phyloP scores from a whole-genome alignment of 1,139 yeast species.

The Blastobotrys serpentis region DNA sequence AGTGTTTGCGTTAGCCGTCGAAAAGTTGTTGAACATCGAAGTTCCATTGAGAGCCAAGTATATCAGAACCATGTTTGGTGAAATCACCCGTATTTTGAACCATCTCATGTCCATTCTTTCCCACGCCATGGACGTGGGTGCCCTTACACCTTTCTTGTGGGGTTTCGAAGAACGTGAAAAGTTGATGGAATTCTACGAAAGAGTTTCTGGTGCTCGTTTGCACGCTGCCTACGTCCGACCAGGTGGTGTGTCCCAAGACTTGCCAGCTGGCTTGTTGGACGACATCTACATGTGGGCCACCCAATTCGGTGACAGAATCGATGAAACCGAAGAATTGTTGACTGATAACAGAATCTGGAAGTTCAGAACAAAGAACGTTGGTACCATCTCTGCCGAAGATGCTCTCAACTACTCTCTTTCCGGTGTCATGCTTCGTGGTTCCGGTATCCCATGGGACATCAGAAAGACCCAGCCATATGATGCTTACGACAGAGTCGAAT shows the following conservation, averaged over 20 bases:
- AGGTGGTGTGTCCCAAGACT: constrained; percentile 88
- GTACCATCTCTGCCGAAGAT: constrained; percentile 80
- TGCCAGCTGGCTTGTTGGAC: constrained; percentile 82
- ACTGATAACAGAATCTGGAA: constrained; percentile 94
- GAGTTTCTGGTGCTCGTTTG: constrained; percentile 87
- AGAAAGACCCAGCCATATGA: constrained; percentile 89
- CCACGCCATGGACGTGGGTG: constrained; percentile 95
- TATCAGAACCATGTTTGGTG: constrained; percentile 83
- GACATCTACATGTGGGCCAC: constrained; percentile 97
- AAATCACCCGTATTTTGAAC: constrained; percentile 78
- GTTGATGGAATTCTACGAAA: constrained; percentile 89
- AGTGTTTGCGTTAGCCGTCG: constrained; percentile 81
- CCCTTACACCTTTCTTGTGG: constrained; percentile 90
- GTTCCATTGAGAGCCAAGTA: constrained; percentile 84
- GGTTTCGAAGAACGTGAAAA: constrained; percentile 94
- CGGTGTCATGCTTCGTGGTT: constrained; percentile 90
- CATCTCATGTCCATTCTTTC: constrained; percentile 86
- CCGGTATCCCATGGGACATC: constrained; percentile 84
- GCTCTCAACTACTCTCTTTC: constrained; percentile 78
- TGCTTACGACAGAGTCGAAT: constrained; percentile 83
- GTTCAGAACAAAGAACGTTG: constrained; percentile 80
- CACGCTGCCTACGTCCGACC: constrained; percentile 89
- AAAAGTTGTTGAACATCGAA: constrained; percentile 79
- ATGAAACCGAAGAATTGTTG: constrained; percentile 84
- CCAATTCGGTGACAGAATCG: constrained; percentile 89